Conservation (phyloP, 495 filamentous ascomycete species). For the Penicillium coffeae region DNA sequence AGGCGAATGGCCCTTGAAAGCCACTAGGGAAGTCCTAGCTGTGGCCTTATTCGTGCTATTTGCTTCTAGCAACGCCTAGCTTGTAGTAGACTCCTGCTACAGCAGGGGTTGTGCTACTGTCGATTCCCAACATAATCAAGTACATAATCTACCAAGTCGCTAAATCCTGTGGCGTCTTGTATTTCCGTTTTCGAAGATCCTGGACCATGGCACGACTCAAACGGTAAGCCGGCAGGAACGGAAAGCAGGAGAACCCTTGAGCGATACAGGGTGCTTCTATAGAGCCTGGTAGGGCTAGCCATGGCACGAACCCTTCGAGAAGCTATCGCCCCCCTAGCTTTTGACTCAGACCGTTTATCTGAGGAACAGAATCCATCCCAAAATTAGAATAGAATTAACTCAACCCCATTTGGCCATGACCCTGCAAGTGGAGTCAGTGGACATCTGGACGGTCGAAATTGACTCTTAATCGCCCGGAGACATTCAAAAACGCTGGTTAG, state of each 20-base stretch:
- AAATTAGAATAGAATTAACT: neutral
- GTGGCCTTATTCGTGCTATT: neutral
- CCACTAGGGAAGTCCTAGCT: neutral
- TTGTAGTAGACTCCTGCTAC: conserved; percentile 3
- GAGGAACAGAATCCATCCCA: conserved; percentile 4
- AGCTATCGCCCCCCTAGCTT: neutral
- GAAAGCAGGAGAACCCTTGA: too few relatives aligned
- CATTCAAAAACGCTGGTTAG: too few relatives aligned
- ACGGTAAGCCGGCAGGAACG: conserved; percentile 1
- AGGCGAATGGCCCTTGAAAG: too few relatives aligned
- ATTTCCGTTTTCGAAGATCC: neutral
- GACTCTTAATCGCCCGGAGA: too few relatives aligned
- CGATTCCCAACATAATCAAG: conserved; percentile 4
- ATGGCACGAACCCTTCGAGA: neutral
- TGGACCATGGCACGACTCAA: neutral
- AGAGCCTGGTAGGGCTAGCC: neutral
- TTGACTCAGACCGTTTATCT: neutral
- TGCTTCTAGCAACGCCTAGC: neutral
- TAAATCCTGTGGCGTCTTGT: conserved; percentile 3
- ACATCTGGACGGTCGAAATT: too few relatives aligned
- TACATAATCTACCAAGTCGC: conserved; percentile 1
- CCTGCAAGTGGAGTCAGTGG: conserved; percentile 7
- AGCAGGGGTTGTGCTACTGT: neutral
- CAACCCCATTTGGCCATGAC: conserved; percentile 10
- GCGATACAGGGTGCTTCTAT: neutral